phyloP scores from a whole-genome alignment of 441 rosid genomes.

The Erodium moschatum region DNA sequence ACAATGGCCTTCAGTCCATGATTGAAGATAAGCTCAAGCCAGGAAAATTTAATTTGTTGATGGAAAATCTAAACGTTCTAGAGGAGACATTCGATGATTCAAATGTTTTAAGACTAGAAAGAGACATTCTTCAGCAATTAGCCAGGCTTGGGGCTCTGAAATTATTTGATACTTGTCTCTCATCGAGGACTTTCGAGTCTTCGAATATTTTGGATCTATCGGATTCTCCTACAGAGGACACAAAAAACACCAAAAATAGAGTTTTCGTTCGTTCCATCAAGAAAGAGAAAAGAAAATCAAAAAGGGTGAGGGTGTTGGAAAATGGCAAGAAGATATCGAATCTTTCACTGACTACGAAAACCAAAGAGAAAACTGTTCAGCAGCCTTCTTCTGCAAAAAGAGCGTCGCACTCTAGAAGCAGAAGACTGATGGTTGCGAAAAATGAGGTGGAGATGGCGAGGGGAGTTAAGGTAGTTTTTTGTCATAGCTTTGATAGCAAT shows the following conservation, averaged over 20 bases:
- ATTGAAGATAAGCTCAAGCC: constrained; percentile 18
- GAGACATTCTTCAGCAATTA: constrained; percentile 50
- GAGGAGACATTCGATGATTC: constrained; percentile 51
- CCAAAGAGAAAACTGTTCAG: constrained; percentile 18
- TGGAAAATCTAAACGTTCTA: constrained; percentile 55
- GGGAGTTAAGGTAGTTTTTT: constrained; percentile 54
- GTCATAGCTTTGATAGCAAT: constrained; percentile 1
- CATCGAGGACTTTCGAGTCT: constrained; percentile 29
- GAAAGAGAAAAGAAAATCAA: constrained; percentile 37
- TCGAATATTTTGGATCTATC: constrained; percentile 30
- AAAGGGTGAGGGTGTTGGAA: constrained; percentile 29
- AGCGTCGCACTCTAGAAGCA: constrained; percentile 34
- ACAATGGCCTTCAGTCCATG: constrained; percentile 14
- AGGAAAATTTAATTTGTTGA: constrained; percentile 40
- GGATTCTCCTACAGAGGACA: constrained; percentile 21
- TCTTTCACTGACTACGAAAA: constrained; percentile 20
- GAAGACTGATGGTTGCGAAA: constrained; percentile 46
- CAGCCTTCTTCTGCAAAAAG: constrained; percentile 27
- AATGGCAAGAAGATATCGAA: constrained; percentile 14
- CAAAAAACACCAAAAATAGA: constrained; percentile 11
- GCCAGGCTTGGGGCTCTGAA: constrained; percentile 63
- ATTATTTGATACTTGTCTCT: constrained; percentile 36
- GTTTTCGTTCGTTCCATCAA: constrained; percentile 31
- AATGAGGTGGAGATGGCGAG: constrained; percentile 64
- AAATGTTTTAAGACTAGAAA: constrained; percentile 42